Conservation (phyloP, 257 asterid genomes). For the Sherardia arvensis region DNA sequence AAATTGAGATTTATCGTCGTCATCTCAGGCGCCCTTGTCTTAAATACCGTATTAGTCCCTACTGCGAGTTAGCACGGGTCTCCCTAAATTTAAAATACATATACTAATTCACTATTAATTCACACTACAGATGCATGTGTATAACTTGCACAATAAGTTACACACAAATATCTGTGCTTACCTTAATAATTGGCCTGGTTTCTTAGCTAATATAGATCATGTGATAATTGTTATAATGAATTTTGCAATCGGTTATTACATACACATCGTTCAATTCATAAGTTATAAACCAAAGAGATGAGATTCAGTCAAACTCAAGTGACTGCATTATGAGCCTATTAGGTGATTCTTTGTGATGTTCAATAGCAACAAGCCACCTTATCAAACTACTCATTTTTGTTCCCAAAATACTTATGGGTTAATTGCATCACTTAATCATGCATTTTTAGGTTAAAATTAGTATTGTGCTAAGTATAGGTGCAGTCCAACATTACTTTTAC, state of each 20-base stretch:
- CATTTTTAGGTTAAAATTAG: background rate
- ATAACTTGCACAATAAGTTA: no score
- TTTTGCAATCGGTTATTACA: background rate
- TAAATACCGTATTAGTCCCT: no score
- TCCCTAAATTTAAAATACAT: no score
- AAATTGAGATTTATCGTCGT: no score
- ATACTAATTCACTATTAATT: no score
- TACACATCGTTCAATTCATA: background rate
- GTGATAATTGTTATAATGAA: no score
- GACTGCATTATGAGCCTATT: background rate
- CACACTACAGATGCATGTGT: no score
- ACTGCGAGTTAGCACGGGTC: no score
- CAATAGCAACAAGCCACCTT: background rate
- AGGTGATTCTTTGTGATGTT: background rate
- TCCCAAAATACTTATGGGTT: background rate
- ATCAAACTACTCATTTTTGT: background rate
- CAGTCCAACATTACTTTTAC: no score
- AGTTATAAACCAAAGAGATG: background rate
- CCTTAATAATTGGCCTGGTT: background rate
- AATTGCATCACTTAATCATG: no score
- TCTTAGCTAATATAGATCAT: background rate
- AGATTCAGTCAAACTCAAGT: background rate
- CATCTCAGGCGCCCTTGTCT: no score
- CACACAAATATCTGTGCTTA: background rate
- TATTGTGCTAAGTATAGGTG: no score